Conservation (phyloP, 768 basidiomycete species). For the Mycena alexandri region DNA sequence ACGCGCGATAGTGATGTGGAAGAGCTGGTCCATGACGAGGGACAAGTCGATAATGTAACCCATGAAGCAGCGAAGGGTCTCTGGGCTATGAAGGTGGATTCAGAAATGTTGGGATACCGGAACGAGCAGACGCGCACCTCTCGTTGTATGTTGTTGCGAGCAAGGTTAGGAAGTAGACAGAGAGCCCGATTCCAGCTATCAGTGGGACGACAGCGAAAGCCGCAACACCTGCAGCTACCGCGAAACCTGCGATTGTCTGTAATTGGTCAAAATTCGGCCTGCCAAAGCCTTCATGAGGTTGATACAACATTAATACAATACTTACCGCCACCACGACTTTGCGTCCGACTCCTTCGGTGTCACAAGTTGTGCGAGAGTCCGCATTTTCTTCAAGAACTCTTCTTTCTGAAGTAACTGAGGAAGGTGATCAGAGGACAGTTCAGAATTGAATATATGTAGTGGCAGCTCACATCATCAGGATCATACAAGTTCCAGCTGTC, state of each 20-base stretch:
- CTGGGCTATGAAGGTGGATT: background rate
- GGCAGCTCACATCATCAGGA: slow-evolving; percentile 8
- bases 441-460: background rate
- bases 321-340: background rate
- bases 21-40: slow-evolving; percentile 13
- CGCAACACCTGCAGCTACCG: too few species aligned
- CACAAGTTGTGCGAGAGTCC: slow-evolving; percentile 4
- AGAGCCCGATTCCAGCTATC: too few species aligned
- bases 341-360: background rate
- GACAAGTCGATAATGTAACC: slow-evolving; percentile 13
- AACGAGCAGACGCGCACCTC: background rate
- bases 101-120: background rate
- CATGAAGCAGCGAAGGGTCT: slow-evolving; percentile 19
- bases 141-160: too few species aligned
- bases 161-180: too few species aligned
- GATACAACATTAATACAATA: background rate
- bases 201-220: too few species aligned
- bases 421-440: background rate
- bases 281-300: background rate
- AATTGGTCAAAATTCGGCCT: slow-evolving; percentile 2
- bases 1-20: slow-evolving; percentile 12
- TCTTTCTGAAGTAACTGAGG: background rate
- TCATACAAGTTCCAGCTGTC: slow-evolving; percentile 18
- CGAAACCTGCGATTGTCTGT: background rate
- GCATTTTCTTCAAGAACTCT: background rate